Base-by-base conservation (phyloP, 2,329 filamentous ascomycete genomes). In the Cladosporium colombiae region DNA sequence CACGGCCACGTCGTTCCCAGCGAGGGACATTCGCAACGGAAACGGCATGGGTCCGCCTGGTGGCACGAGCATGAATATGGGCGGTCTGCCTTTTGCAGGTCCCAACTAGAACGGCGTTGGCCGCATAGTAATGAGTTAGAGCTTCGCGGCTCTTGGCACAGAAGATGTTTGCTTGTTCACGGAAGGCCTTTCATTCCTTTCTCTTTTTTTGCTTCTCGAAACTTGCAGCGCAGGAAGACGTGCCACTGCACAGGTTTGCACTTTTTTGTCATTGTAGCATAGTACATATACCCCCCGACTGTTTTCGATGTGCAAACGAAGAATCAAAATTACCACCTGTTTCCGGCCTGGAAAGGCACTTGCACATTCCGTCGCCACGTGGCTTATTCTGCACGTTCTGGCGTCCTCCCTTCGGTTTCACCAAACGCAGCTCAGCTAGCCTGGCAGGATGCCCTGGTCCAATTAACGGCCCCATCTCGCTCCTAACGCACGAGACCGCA, bases 1-100 rank as follows among this genome's bases (percentile, higher is more conserved):
- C 49, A 62, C 52, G 1, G 31, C 27, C 29, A 55, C 52, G 6
- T 31, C 16, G 5, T 33, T 62, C 10, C 29, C 60, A 0, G 44
- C 60, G 3, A 21, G 60, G 6, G 60, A 62, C 23, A 62, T 62
- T 1, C 60, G 60, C 33, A 53, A 62, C 18, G 49, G 60, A 55
- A 55, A 2, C 11, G 52, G 52, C 18, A 21, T 31, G 25, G 7
- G 21, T 6, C 27, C 50, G 5, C 5, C 29, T 31, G 5, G 29
- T 3, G 29, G 50, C 0, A 31, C 50, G 16, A 53, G 16, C 25
- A n/a, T 53, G 50, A 53, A n/a, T 16, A 52, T 62, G 59, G 60
- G 49, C 18, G 59, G 59, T 16, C 31, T 53, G 59, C 59, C 59
- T 37, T 52, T 53, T 13, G 3, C 29, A 14, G 25, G 46, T n/a